phyloP scores from a whole-genome alignment of 805 yeast species.

The Komagataella pastoris region DNA sequence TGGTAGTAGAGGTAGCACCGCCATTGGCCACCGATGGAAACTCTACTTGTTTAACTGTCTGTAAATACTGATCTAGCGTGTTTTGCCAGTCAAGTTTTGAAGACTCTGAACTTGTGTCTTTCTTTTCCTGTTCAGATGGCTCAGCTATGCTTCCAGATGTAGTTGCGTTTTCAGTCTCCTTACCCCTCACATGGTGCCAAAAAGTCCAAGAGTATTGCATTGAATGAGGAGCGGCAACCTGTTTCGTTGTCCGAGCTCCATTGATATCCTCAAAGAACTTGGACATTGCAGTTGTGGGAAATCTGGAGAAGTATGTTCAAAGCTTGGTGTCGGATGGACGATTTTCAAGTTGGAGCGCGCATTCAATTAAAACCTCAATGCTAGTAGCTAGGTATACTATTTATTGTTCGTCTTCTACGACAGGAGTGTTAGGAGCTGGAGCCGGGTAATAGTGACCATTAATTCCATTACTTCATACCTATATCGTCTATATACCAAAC shows the following conservation, averaged over 20 bases:
- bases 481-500: neutral
- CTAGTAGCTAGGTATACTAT: neutral
- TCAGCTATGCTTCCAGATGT: conserved; percentile 6
- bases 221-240: conserved; percentile 17
- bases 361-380: neutral
- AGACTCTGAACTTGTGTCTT: neutral
- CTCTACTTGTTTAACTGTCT: conserved; percentile 28
- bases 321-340: neutral
- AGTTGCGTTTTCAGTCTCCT: conserved; percentile 8
- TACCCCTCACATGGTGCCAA: conserved; percentile 30
- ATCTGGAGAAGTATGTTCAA: neutral
- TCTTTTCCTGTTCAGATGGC: conserved; percentile 3
- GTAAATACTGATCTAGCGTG: conserved; percentile 29
- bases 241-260: conserved; percentile 2
- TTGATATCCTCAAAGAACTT: conserved; percentile 1
- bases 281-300: neutral
- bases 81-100: conserved; percentile 1
- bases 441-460: neutral
- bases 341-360: neutral
- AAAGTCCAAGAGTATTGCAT: conserved; percentile 35
- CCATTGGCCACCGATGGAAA: conserved; percentile 18
- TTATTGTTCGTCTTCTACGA: no score
- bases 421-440: neutral
- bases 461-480: neutral
- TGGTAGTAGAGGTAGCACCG: conserved; percentile 6